Evolutionary conservation across 441 rosid genomes (phyloP), one percentile per base, ranked within the genome.

Genomic region (Erodium texanum): DNA sequence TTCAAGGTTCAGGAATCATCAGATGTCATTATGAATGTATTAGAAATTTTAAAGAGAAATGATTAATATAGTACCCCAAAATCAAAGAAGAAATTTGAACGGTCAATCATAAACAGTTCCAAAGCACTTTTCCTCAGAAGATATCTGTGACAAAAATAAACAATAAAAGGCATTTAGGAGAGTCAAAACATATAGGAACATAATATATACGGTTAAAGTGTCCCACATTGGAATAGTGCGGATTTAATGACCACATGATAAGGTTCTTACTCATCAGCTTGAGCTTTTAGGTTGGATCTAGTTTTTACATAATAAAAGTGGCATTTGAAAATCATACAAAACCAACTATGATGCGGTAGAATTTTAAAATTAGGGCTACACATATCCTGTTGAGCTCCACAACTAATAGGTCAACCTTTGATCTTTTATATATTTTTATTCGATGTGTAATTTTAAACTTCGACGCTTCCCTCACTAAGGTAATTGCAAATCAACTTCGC

Each of bases 81-180:
- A 83, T 96, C 96, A 86, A 96, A 93, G 84, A 93, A 96, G 85
- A 87, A 90, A 79, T 90, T 96, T 67, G 97, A 88, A 71, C 97
- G 91, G 75, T 96, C 97, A 79, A 93, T 87, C 99, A 96, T 86
- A 81, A 93, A 96, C 76, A 96, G 82, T 82, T 96, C 99, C 84
- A 96, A 76, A 62, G 97, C 97, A 80, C 99, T 96, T 81, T 98
- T 86, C 87, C 99, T 85, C 61, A 96, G 82, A 63, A 96, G 88
- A 81, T 96, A 93, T 76, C 99, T 96, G 87, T 2, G 24, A 67
- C 59, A 32, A 68, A 62, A 78, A 65, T 8, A 34, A 10, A 11
- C n/a, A 41, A 12, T 41, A 41, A 41, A 41, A 41, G 2, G 50
- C 50, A 10, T 41, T 41, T 10, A 41, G 50, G 50, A 52, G 22